Percentiles rank a stretch among this genome's conserved stretches.
phyloP scores from a whole-genome alignment of 345 rosid genomes.

The Brassica nigra region DNA sequence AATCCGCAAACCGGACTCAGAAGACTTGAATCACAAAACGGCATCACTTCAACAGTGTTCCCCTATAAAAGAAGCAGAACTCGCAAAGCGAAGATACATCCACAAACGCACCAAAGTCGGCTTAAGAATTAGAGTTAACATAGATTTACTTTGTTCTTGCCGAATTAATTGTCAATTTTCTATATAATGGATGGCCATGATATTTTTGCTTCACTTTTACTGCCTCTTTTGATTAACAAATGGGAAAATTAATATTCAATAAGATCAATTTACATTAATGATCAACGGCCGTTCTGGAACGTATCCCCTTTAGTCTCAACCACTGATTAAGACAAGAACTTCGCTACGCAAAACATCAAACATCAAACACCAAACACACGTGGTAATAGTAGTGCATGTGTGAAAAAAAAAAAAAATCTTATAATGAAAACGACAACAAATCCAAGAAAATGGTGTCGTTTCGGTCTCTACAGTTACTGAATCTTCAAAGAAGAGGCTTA shows the following conservation, averaged over 20 bases:
- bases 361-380: conserved; percentile 10
- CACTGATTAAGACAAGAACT: conserved; percentile 2
- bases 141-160: no score
- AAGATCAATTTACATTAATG: neutral
- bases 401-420: neutral
- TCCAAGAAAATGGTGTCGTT: neutral
- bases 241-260: neutral
- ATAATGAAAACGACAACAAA: conserved; percentile 4
- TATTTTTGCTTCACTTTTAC: neutral
- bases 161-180: no score
- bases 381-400: conserved; percentile 5
- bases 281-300: neutral
- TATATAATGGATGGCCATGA: no score
- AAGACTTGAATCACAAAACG: neutral
- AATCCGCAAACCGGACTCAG: neutral
- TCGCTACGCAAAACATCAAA: neutral
- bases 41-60: neutral
- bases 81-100: no score
- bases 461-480: neutral
- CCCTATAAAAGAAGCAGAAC: no score
- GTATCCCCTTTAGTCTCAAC: neutral
- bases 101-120: no score
- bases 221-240: neutral
- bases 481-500: conserved; percentile 13
- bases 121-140: no score